Evolutionary conservation across 441 rosid genomes (phyloP).

Genomic region (California macrophylla): DNA sequence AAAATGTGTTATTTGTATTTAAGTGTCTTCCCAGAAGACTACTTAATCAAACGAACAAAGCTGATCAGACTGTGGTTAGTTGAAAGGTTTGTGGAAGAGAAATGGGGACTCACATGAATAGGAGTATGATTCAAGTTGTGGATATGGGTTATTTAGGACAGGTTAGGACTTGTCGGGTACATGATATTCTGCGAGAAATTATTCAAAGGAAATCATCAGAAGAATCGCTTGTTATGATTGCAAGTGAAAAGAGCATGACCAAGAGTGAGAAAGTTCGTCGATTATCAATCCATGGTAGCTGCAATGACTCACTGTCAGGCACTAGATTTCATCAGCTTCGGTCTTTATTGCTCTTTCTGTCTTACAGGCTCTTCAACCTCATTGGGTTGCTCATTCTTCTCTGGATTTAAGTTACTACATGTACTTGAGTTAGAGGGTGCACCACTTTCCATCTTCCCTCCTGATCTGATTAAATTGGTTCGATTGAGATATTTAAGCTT

Average conservation of each 20-base stretch:
- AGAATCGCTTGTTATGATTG: constrained; percentile 2
- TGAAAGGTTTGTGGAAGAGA: constrained; percentile 17
- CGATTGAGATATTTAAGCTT: constrained; percentile 9
- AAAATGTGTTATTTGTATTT: constrained; percentile 13
- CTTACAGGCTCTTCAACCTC: background rate
- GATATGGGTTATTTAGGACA: constrained; percentile 2
- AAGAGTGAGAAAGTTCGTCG: constrained; percentile 13
- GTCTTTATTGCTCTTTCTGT: background rate
- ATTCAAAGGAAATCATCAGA: constrained; percentile 14
- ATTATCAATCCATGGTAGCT: background rate
- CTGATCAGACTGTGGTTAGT: constrained; percentile 12
- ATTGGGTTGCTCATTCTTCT: background rate
- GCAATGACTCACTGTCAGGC: background rate
- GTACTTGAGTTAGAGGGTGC: constrained; percentile 16
- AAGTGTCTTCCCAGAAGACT: constrained; percentile 14
- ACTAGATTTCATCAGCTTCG: background rate
- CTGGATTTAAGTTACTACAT: background rate
- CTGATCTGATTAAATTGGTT: background rate
- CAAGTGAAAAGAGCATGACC: background rate
- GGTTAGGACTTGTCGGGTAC: constrained; percentile 8
- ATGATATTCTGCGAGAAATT: constrained; percentile 11
- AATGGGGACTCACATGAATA: constrained; percentile 12
- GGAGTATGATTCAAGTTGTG: constrained; percentile 16
- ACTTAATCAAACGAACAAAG: constrained; percentile 11
- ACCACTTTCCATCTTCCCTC: constrained; percentile 8